phyloP scores from a whole-genome alignment of 305 asterid genomes.

The Rubia occidens region DNA sequence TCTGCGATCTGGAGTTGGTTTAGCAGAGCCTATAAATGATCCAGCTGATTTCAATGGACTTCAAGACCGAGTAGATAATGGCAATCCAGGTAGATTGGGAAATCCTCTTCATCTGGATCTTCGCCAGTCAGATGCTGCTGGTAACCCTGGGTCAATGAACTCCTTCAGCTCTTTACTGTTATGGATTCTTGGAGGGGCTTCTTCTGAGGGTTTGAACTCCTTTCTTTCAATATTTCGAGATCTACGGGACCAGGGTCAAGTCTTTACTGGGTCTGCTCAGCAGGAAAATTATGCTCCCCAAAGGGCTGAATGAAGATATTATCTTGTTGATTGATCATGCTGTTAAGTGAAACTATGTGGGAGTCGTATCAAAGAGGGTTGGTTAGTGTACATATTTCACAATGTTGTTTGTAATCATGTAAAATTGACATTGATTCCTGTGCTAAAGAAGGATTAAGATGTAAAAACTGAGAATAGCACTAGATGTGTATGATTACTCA shows the following conservation, averaged over 20 bases:
- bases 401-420: constrained; percentile 5
- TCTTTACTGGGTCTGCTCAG: constrained; percentile 42
- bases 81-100: constrained; percentile 42
- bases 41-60: constrained; percentile 36
- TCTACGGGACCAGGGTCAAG: constrained; percentile 79
- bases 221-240: constrained; percentile 86
- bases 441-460: neutral
- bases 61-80: constrained; percentile 34
- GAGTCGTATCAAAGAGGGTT: neutral
- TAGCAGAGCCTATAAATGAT: constrained; percentile 30
- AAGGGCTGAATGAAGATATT: constrained; percentile 35
- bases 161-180: constrained; percentile 73
- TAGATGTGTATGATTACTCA: too few species aligned
- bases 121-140: constrained; percentile 60
- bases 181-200: constrained; percentile 91
- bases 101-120: constrained; percentile 53
- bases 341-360: too few species aligned
- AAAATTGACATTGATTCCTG: neutral
- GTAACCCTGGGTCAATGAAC: constrained; percentile 66
- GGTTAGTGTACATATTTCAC: constrained; percentile 8
- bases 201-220: constrained; percentile 87
- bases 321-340: too few species aligned
- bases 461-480: neutral
- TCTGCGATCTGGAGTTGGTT: constrained; percentile 33
- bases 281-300: constrained; percentile 45